phyloP scores from a whole-genome alignment of 2,329 filamentous ascomycete species.

The Fusarium sambucinum region DNA sequence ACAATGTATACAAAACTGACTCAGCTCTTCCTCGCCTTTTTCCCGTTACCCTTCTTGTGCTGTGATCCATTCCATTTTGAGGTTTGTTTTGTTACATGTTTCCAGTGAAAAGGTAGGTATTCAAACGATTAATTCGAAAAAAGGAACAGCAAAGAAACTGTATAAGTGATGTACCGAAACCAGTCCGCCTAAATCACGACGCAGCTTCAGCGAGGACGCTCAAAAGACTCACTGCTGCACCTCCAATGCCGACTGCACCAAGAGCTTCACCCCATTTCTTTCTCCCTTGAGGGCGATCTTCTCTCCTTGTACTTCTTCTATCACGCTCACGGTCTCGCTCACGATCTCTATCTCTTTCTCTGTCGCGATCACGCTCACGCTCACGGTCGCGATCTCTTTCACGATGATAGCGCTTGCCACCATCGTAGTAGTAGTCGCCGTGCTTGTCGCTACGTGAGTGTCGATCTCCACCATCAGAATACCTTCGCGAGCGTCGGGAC shows the following conservation, averaged over 20 bases:
- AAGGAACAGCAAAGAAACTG: slow-evolving; percentile 11
- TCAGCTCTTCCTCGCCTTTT: slow-evolving; percentile 12
- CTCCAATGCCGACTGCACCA: slow-evolving; percentile 69
- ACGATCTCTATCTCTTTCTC: slow-evolving; percentile 42
- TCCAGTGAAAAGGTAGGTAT: not conserved
- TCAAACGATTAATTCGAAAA: not conserved
- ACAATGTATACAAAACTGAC: slow-evolving; percentile 22
- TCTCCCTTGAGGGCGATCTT: slow-evolving; percentile 56
- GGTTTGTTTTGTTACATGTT: slow-evolving; percentile 17
- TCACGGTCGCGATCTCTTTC: slow-evolving; percentile 53
- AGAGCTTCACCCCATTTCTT: slow-evolving; percentile 66
- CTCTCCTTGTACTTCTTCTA: slow-evolving; percentile 53
- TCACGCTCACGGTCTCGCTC: slow-evolving; percentile 53
- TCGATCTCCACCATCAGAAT: slow-evolving; percentile 48
- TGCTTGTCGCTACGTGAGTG: slow-evolving; percentile 49
- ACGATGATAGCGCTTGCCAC: slow-evolving; percentile 53
- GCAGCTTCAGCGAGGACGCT: slow-evolving; percentile 70
- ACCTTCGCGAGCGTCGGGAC: slow-evolving; percentile 43
- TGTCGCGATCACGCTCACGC: slow-evolving; percentile 42
- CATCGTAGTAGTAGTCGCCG: slow-evolving; percentile 53
- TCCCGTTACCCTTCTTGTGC: slow-evolving; percentile 24
- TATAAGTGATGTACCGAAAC: slow-evolving; percentile 12
- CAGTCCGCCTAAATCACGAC: slow-evolving; percentile 34
- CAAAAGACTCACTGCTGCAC: slow-evolving; percentile 69
- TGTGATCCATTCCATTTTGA: slow-evolving; percentile 26